These are phyloP conservation scores for Ensete glaucum DNA, from an alignment of 176 grass and related monocot species.

Conservation along the genomic window DNA sequence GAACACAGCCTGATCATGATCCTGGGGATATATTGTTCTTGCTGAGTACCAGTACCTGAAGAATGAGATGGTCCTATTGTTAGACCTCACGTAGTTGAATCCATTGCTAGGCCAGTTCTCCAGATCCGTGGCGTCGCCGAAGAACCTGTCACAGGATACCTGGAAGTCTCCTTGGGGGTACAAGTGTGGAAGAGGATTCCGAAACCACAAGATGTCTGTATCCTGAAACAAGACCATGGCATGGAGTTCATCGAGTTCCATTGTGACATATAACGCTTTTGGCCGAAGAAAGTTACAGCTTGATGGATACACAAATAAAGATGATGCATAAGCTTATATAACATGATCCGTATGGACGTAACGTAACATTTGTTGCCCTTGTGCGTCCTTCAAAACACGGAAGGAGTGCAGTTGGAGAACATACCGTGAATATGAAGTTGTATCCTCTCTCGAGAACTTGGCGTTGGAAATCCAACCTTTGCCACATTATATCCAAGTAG, in stretches of 20 bases:
- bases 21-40: conserved; percentile 25
- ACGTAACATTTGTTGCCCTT: too few species aligned
- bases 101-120: conserved; percentile 58
- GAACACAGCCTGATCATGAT: conserved; percentile 65
- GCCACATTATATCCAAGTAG: conserved; percentile 83
- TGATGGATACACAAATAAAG: too few species aligned
- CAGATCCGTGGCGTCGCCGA: conserved; percentile 42
- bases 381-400: too few species aligned
- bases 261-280: too few species aligned
- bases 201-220: conserved; percentile 75
- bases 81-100: conserved; percentile 47
- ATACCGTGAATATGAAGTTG: conserved; percentile 78
- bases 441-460: conserved; percentile 64
- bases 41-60: conserved; percentile 51
- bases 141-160: conserved; percentile 54
- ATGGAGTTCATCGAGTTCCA: too few species aligned
- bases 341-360: too few species aligned
- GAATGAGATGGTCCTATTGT: conserved; percentile 40
- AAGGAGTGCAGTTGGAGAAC: not conserved
- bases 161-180: conserved; percentile 53
- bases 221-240: conserved; percentile 33
- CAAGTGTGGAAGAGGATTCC: conserved; percentile 63
- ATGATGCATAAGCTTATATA: too few species aligned
- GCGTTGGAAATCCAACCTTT: conserved; percentile 48
- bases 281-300: too few species aligned